Evolutionary conservation across 306 rosid species (phyloP), one percentile per base, ranked within the genome.

Genomic region (Begonia loranthoides): DNA sequence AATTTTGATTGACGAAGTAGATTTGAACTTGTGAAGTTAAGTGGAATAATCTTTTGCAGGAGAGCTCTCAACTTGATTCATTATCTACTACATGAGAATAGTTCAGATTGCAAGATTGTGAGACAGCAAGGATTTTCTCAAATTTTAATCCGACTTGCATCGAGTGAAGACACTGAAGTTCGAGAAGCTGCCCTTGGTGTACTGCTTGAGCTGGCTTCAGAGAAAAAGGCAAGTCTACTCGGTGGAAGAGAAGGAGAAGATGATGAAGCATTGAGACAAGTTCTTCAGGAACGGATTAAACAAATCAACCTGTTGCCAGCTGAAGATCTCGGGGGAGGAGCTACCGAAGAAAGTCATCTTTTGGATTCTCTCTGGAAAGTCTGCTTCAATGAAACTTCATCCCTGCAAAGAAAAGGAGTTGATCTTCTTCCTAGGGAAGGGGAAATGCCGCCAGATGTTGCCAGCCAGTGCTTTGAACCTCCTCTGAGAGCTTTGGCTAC

Each of bases 51-150:
- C 36, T 28, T 28, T 28, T 28, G 8, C 83, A 92, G 99, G 87
- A 92, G 86, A 77, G 96, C 96, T 8, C 84, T 92, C 60, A 83
- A 86, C 64, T 73, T 92, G 79, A 73, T 86, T 58, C 86, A 83
- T 22, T 86, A 76, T 67, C 75, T 92, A 47, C 72, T 86, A 55
- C 73, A 66, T 1, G 96, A 86, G 60, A 78, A 76, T 58, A 71
- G 61, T 63, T 70, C 86, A 41, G 96, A 92, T 57, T 64, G 82
- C 80, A 70, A 62, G 58, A 56, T 76, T 3, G 74, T 66, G 17
- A 70, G 63, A 4, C 87, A 78, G 51, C 79, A 83, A 2, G 99
- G 96, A 33, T 73, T 86, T 68, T 93, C 93, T 14, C 80, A 88
- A 3, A 56, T 71, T 17, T 52, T 86, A 80, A 58, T 86, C 70